These are phyloP conservation scores for Dendrocalamus sinicus DNA, from an alignment of 176 grass and related monocot species.

Conservation along the genomic window DNA sequence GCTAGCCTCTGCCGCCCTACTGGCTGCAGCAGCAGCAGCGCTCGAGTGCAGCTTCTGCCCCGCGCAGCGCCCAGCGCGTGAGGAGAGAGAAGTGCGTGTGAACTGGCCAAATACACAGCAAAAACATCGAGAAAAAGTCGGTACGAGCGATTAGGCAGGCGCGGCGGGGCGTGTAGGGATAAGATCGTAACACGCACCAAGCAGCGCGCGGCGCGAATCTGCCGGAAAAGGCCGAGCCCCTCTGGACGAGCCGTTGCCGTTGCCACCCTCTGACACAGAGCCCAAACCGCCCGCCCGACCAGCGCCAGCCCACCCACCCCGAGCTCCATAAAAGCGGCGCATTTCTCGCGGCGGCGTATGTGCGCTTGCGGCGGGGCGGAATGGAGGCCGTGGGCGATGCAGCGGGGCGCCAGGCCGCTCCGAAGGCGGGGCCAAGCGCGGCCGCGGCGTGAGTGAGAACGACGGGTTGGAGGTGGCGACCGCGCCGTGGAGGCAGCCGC, in stretches of 20 bases:
- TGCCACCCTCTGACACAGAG: not conserved
- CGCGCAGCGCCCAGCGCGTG: slow-evolving; percentile 18
- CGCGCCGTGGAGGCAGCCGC: slow-evolving; percentile 34
- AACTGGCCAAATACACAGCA: not conserved
- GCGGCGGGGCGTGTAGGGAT: slow-evolving; percentile 15
- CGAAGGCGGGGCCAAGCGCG: slow-evolving; percentile 54
- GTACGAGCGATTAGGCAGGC: not conserved
- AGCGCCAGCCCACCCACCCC: not conserved
- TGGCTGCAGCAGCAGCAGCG: not conserved
- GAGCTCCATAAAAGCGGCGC: slow-evolving; percentile 33
- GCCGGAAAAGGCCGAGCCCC: not conserved
- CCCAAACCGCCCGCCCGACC: not conserved
- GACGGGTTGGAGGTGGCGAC: not conserved
- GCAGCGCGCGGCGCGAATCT: slow-evolving; percentile 8
- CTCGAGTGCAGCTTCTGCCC: slow-evolving; percentile 24
- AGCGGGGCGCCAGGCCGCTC: not conserved
- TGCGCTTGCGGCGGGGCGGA: not conserved
- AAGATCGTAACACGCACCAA: slow-evolving; percentile 7
- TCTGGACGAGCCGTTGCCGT: not conserved
- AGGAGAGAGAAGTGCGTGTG: not conserved
- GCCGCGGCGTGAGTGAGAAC: slow-evolving; percentile 24
- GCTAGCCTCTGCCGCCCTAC: not conserved
- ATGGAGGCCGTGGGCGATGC: slow-evolving; percentile 32
- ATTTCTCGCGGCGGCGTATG: slow-evolving; percentile 38
- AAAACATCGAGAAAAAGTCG: slow-evolving; percentile 2